phyloP scores from a whole-genome alignment of 2,329 filamentous ascomycete genomes.

The Penicillium paneum region DNA sequence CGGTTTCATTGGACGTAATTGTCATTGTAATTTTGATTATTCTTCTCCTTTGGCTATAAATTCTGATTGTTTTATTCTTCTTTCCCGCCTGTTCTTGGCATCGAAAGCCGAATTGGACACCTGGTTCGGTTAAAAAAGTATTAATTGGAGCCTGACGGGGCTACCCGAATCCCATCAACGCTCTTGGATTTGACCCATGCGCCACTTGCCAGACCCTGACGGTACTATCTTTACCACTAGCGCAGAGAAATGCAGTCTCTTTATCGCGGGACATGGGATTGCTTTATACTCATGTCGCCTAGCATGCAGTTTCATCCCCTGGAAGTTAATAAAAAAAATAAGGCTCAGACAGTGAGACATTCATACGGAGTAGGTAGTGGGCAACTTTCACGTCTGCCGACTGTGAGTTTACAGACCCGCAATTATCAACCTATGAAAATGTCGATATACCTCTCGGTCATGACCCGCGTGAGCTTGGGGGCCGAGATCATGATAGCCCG shows the following conservation, averaged over 20 bases:
- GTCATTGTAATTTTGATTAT: not conserved
- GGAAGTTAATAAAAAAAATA: not conserved
- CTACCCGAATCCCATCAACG: not conserved
- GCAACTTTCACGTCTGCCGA: not conserved
- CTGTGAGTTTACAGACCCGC: not conserved
- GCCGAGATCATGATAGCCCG: not conserved
- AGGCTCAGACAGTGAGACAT: not conserved
- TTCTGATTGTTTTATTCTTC: not conserved
- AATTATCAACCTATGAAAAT: constrained; percentile 1
- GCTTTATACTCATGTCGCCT: not conserved
- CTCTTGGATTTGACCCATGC: not conserved
- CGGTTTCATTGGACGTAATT: not conserved
- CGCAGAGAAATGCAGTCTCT: not conserved
- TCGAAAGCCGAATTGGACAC: not conserved
- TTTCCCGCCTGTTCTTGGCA: not conserved
- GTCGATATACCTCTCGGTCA: not conserved
- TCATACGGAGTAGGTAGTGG: not conserved
- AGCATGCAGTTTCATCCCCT: not conserved
- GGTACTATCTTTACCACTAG: not conserved
- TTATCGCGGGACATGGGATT: not conserved
- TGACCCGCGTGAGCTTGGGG: not conserved
- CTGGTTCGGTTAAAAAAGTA: not conserved
- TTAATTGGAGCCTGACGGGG: not conserved
- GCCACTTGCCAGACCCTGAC: not conserved
- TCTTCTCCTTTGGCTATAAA: not conserved